Evolutionary conservation across 345 rosid genomes (phyloP).

Genomic region (Linum usitatissimum): DNA sequence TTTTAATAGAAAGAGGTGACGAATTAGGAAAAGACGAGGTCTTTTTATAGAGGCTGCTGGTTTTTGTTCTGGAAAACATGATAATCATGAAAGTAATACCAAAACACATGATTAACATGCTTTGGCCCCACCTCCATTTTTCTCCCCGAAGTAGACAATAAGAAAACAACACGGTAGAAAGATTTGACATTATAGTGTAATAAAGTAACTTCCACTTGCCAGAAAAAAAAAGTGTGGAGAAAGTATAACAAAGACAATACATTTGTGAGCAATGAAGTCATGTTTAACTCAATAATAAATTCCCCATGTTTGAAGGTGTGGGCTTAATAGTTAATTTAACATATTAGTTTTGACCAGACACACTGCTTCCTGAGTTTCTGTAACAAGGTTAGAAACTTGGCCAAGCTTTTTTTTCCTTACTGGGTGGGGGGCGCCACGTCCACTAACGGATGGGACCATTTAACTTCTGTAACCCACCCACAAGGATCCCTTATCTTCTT

Average conservation of each 20-base stretch:
- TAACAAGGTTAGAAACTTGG: background rate
- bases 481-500: background rate
- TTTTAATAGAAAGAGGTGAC: background rate
- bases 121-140: background rate
- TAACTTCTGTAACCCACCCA: background rate
- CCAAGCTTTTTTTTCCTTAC: background rate
- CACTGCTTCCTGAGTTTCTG: background rate
- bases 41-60: background rate
- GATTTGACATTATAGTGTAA: background rate
- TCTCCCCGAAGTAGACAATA: background rate
- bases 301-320: background rate
- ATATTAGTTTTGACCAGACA: background rate
- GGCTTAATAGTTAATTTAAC: background rate
- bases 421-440: background rate
- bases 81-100: background rate
- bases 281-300: too few relatives aligned
- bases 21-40: background rate
- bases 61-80: background rate
- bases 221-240: too few relatives aligned
- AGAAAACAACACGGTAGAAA: background rate
- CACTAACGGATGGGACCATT: background rate
- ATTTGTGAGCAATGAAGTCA: too few relatives aligned
- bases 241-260: too few relatives aligned
- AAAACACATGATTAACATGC: background rate
- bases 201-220: too few relatives aligned